Conservation (phyloP, 345 rosid genomes). For the Corchorus capsularis region DNA sequence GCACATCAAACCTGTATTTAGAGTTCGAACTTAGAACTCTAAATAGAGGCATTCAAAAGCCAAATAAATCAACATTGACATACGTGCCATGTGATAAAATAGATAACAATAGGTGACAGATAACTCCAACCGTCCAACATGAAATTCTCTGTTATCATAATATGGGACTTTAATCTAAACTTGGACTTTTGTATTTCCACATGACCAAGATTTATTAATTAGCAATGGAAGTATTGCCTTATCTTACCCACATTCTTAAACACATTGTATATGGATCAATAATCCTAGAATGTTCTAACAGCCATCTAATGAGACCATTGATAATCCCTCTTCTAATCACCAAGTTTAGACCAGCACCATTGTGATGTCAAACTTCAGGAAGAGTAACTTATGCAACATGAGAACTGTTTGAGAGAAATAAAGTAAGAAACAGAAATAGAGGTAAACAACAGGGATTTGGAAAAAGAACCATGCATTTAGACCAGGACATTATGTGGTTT, state of each 20-base stretch:
- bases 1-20: neutral
- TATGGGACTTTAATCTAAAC: neutral
- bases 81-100: neutral
- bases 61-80: neutral
- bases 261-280: neutral
- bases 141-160: neutral
- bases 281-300: neutral
- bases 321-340: neutral
- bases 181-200: neutral
- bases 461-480: neutral
- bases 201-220: neutral
- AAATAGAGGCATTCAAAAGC: neutral
- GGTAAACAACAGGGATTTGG: neutral
- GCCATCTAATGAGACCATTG: neutral
- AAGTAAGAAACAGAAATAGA: neutral
- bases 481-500: neutral
- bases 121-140: neutral
- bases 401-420: neutral
- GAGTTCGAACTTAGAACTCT: conserved; percentile 10
- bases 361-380: neutral
- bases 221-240: neutral
- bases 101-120: neutral
- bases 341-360: neutral
- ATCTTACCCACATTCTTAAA: neutral
- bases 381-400: neutral